A percentile compares a stretch with the other conserved stretches of the same genome.
Conservation (phyloP, 495 filamentous ascomycete genomes). For the Jackrogersella multiformis region DNA sequence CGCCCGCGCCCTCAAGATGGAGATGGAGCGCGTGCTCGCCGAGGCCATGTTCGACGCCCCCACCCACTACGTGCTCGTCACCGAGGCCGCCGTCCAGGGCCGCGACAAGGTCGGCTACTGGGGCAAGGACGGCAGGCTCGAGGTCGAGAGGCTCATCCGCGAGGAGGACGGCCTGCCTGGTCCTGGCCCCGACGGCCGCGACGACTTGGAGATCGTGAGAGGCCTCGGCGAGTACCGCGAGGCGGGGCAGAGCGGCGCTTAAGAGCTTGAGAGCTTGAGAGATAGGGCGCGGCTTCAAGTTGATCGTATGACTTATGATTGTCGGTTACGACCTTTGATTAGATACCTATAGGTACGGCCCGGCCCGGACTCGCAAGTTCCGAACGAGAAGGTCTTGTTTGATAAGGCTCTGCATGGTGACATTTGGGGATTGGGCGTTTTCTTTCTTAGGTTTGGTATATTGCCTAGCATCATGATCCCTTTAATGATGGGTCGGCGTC, state of each 20-base stretch:
- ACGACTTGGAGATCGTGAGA: conserved; percentile 27
- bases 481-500: conserved; percentile 2
- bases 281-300: too few relatives aligned
- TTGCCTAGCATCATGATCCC: conserved; percentile 10
- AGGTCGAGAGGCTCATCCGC: conserved; percentile 62
- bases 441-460: too few relatives aligned
- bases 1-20: conserved; percentile 84
- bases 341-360: background rate
- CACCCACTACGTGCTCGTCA: conserved; percentile 72
- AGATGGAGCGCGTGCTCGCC: conserved; percentile 85
- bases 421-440: conserved; percentile 5
- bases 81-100: conserved; percentile 72
- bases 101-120: conserved; percentile 63
- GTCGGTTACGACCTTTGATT: background rate
- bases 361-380: background rate
- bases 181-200: conserved; percentile 41
- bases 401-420: conserved; percentile 8
- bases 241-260: conserved; percentile 58
- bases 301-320: background rate
- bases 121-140: conserved; percentile 60
- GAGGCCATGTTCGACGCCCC: conserved; percentile 95
- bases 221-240: conserved; percentile 52
- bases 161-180: conserved; percentile 58
- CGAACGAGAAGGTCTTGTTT: background rate
- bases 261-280: conserved; percentile 13